phyloP scores from a whole-genome alignment of 2,329 filamentous ascomycete genomes.

The Domatiomyces catenatus region DNA sequence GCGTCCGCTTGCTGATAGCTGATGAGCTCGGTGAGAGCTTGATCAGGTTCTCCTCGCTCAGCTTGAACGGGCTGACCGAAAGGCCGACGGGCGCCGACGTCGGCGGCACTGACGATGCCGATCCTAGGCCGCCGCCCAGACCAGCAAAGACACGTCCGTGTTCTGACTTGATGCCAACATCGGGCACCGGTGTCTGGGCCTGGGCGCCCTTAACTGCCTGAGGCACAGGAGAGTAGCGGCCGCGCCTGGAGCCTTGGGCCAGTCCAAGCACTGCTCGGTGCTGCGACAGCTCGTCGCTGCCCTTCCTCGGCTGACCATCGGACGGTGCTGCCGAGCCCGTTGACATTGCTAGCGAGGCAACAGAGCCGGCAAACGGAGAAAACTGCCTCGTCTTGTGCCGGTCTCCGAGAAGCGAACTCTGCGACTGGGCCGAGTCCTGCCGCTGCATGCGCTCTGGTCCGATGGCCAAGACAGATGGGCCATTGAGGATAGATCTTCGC shows the following conservation, averaged over 20 bases:
- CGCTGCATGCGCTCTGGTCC: constrained; percentile 11
- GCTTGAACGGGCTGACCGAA: constrained; percentile 34
- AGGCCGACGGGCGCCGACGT: constrained; percentile 17
- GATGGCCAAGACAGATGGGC: constrained; percentile 9
- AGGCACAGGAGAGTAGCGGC: constrained; percentile 72
- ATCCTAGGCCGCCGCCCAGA: constrained; percentile 57
- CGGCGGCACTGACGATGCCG: constrained; percentile 30
- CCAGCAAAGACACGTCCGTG: constrained; percentile 91
- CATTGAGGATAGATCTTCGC: constrained; percentile 9
- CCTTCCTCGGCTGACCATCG: constrained; percentile 29
- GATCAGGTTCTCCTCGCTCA: constrained; percentile 24
- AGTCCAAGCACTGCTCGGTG: constrained; percentile 59
- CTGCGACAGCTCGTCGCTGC: constrained; percentile 41
- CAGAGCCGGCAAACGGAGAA: constrained; percentile 22
- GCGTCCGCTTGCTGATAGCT: constrained; percentile 41
- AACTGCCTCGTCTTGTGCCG: constrained; percentile 21
- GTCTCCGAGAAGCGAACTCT: constrained; percentile 15
- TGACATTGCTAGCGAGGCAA: constrained; percentile 19
- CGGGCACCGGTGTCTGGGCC: constrained; percentile 61
- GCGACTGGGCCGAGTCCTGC: constrained; percentile 17
- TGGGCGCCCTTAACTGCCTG: constrained; percentile 90
- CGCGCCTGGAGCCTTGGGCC: constrained; percentile 58
- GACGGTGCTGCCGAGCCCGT: constrained; percentile 15
- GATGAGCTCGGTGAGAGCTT: constrained; percentile 29
- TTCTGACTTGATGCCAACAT: constrained; percentile 85